These are phyloP conservation scores for Nicotiana undulata DNA, from an alignment of 257 asterid species.

Conservation along the genomic window DNA sequence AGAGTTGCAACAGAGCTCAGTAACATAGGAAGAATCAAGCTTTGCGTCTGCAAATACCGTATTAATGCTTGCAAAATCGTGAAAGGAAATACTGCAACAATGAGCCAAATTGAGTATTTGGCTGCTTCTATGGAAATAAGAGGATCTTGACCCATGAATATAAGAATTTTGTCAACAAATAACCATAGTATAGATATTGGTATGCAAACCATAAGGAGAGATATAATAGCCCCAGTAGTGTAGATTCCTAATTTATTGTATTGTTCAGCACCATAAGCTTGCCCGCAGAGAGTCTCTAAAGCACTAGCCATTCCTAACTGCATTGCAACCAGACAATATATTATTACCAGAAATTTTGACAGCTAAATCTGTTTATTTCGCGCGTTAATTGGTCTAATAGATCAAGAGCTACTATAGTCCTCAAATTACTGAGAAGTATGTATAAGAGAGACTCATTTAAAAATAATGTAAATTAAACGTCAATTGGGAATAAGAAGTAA, in stretches of 20 bases:
- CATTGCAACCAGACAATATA: not conserved
- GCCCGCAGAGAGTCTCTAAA: constrained; percentile 19
- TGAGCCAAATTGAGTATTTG: constrained; percentile 3
- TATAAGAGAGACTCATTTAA: no score
- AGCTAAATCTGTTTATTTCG: no score
- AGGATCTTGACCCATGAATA: constrained; percentile 16
- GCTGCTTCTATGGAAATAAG: constrained; percentile 13
- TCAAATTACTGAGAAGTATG: no score
- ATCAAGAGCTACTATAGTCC: no score
- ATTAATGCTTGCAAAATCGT: constrained; percentile 4
- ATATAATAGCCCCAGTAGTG: constrained; percentile 6
- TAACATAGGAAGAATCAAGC: constrained; percentile 19
- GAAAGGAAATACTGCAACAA: constrained; percentile 1
- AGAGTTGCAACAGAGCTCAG: constrained; percentile 6
- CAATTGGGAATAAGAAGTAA: no score
- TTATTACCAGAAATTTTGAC: not conserved
- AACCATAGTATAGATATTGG: constrained; percentile 16
- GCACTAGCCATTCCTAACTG: constrained; percentile 21
- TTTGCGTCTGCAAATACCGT: constrained; percentile 13
- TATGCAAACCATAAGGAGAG: constrained; percentile 12
- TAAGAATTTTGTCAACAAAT: constrained; percentile 6
- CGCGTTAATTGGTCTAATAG: no score
- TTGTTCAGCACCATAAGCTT: constrained; percentile 19
- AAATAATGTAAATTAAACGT: no score
- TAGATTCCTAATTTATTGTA: constrained; percentile 10